These are phyloP conservation scores for Trichothecium sympodiale DNA, from an alignment of 2,329 filamentous ascomycete species.

Conservation along the genomic window DNA sequence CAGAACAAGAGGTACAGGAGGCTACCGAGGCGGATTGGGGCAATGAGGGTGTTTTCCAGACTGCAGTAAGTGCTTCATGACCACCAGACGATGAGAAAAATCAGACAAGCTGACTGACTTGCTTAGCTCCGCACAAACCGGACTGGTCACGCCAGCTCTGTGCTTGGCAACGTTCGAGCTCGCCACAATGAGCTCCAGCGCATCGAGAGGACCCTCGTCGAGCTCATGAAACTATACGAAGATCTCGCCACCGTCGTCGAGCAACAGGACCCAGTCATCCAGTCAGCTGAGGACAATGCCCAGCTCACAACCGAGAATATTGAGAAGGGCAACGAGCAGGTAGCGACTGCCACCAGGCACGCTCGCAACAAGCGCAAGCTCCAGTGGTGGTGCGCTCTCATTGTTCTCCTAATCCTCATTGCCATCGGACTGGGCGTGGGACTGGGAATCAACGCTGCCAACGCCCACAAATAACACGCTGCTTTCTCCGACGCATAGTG, in stretches of 20 bases:
- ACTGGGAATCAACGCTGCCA: constrained; percentile 34
- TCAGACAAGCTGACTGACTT: too few relatives aligned
- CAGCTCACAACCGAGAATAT: constrained; percentile 55
- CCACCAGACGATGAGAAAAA: background rate
- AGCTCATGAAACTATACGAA: constrained; percentile 60
- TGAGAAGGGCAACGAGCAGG: constrained; percentile 57
- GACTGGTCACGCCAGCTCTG: constrained; percentile 58
- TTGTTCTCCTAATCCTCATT: constrained; percentile 47
- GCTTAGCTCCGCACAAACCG: constrained; percentile 62
- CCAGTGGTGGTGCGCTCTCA: constrained; percentile 70
- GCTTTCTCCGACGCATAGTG: too few relatives aligned
- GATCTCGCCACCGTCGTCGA: constrained; percentile 66
- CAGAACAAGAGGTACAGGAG: constrained; percentile 58
- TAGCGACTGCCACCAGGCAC: constrained; percentile 55
- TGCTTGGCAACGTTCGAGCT: constrained; percentile 68
- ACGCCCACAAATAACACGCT: too few relatives aligned
- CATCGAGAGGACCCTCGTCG: constrained; percentile 64
- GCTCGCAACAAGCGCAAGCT: constrained; percentile 59
- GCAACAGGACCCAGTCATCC: constrained; percentile 55
- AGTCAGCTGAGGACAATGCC: constrained; percentile 53
- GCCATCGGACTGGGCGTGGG: constrained; percentile 43
- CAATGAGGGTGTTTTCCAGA: constrained; percentile 72
- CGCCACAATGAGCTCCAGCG: constrained; percentile 75
- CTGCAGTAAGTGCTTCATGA: constrained; percentile 50
- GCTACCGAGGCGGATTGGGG: constrained; percentile 63